A percentile compares a stretch with the other conserved stretches of the same genome.
These are phyloP conservation scores for Metschnikowia amazonensis DNA, from an alignment of 805 yeast species.

Conservation along the genomic window DNA sequence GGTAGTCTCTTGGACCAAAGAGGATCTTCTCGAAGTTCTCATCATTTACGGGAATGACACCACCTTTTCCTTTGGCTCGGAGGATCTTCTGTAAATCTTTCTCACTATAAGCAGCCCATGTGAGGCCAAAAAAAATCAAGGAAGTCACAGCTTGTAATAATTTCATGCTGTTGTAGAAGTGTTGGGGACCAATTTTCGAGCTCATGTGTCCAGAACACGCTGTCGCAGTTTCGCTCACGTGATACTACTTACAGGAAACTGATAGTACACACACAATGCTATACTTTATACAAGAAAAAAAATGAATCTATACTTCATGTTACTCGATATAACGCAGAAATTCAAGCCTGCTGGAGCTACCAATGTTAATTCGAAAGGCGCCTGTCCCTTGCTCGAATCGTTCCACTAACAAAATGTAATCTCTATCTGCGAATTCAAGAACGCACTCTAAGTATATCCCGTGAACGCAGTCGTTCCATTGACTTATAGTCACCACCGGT, in stretches of 20 bases:
- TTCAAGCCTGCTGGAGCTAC: constrained; percentile 18
- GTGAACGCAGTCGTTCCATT: constrained; percentile 41
- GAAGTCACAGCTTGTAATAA: constrained; percentile 2
- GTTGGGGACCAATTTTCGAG: not conserved
- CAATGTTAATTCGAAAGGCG: constrained; percentile 34
- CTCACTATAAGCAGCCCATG: constrained; percentile 18
- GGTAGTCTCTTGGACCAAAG: constrained; percentile 64
- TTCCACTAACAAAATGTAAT: constrained; percentile 43
- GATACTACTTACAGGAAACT: not conserved
- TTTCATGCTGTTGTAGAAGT: constrained; percentile 1
- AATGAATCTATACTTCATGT: not conserved
- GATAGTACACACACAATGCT: not conserved
- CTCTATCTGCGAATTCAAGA: constrained; percentile 22
- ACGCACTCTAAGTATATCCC: constrained; percentile 40
- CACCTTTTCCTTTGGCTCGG: constrained; percentile 11
- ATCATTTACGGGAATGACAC: constrained; percentile 44
- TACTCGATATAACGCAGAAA: not conserved
- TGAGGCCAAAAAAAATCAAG: constrained; percentile 10
- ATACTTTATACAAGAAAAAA: not conserved
- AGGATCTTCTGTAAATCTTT: constrained; percentile 13
- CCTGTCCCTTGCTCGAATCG: constrained; percentile 48
- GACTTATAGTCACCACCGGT: constrained; percentile 33
- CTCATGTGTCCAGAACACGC: constrained; percentile 3
- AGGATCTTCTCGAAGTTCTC: constrained; percentile 54
- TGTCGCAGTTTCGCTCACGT: constrained; percentile 5